These are phyloP conservation scores for Furcasterigmium furcatum DNA, from an alignment of 2,329 filamentous ascomycete genomes.

Conservation along the genomic window DNA sequence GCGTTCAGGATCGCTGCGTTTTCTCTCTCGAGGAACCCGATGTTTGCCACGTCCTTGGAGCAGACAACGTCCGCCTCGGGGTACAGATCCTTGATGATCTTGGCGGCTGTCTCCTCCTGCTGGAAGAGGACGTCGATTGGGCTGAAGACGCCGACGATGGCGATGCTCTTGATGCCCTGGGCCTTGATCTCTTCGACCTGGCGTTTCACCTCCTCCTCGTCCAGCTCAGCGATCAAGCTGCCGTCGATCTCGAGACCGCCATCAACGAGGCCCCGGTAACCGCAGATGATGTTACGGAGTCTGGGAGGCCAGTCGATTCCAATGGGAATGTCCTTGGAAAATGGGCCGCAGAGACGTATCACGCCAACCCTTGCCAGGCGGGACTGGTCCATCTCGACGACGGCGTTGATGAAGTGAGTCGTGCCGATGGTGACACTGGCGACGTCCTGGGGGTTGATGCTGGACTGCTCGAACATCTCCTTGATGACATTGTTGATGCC, in stretches of 20 bases:
- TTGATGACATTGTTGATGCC: constrained; percentile 28
- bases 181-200: constrained; percentile 14
- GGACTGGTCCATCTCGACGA: constrained; percentile 47
- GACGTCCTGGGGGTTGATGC: constrained; percentile 28
- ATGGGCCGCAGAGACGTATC: constrained; percentile 46
- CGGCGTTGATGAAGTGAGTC: constrained; percentile 58
- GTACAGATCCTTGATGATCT: constrained; percentile 39
- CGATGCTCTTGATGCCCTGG: constrained; percentile 35
- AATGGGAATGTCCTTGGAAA: constrained; percentile 45
- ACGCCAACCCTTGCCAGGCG: constrained; percentile 49
- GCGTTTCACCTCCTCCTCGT: constrained; percentile 6
- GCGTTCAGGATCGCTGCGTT: constrained; percentile 53
- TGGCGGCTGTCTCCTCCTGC: constrained; percentile 47
- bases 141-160: constrained; percentile 54
- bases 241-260: constrained; percentile 17
- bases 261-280: constrained; percentile 12
- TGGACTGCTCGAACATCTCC: constrained; percentile 8
- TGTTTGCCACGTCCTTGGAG: constrained; percentile 30
- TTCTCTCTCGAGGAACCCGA: constrained; percentile 43
- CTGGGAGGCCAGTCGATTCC: constrained; percentile 51
- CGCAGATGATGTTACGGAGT: constrained; percentile 28
- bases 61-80: constrained; percentile 6
- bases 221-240: constrained; percentile 11
- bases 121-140: constrained; percentile 50
- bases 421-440: constrained; percentile 50